These are phyloP conservation scores for Heliamphora pulchella DNA, from an alignment of 179 eudicot genomes.

Conservation along the genomic window DNA sequence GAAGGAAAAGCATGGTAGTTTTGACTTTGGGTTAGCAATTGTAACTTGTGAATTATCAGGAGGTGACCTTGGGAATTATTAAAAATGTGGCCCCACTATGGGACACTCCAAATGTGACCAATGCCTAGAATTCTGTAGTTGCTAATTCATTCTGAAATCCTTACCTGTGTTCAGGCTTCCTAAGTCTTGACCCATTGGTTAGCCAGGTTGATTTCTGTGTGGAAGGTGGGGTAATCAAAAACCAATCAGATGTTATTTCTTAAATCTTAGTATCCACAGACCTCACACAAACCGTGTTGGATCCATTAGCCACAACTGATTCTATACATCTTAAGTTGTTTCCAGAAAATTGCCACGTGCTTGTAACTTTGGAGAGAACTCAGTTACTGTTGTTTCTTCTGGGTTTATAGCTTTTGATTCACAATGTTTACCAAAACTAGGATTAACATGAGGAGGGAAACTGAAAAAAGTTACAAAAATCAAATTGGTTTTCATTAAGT, in stretches of 20 bases:
- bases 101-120: background rate
- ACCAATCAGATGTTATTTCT: background rate
- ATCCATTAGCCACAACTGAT: background rate
- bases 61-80: background rate
- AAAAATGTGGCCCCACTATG: background rate
- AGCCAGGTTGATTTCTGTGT: background rate
- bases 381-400: background rate
- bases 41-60: background rate
- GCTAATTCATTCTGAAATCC: background rate
- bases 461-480: background rate
- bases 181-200: background rate
- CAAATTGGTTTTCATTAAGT: background rate
- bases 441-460: background rate
- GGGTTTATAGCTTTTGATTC: background rate
- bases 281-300: too few relatives aligned
- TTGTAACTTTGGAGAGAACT: constrained; percentile 4
- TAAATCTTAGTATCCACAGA: too few relatives aligned
- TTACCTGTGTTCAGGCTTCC: background rate
- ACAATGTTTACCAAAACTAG: background rate
- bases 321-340: background rate
- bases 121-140: background rate
- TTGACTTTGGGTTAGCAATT: background rate
- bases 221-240: background rate
- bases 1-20: background rate
- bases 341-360: background rate